Base-by-base conservation (phyloP, 1,139 yeast species). In the Geotrichum bryndzae region DNA sequence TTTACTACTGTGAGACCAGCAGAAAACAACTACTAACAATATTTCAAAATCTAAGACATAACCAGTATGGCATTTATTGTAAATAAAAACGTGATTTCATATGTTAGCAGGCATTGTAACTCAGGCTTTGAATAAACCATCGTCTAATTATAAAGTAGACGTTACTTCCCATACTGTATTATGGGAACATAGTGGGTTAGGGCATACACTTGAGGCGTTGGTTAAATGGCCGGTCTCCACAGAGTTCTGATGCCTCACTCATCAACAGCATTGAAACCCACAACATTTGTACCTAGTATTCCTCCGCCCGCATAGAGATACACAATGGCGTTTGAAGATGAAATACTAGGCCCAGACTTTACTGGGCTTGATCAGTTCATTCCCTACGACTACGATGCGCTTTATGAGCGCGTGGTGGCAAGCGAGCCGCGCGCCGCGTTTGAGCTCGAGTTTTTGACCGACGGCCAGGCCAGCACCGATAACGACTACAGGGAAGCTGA, bases 361-460 rank as follows among this genome's bases (percentile, higher is more conserved):
- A 59, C 54, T 7, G 57, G 31, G 4, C 48, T 59, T n/a, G 54
- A 54, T 27, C 35, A 53, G 23, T 35, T 46, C 45, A 58, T 53
- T 10, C 53, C 58, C 10, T 22, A 29, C 41, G 41, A 52, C 25
- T 59, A 59, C 22, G 29, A 23, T 2, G 25, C 6, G 45, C 56
- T 59, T 22, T 55, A 51, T 15, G 56, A 51, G 11, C 50, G 51
- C 6, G 56, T 59, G 13, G 15, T 33, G 6, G 50, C 58, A 11
- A 53, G 59, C 25, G 61, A 59, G 53, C 52, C 61, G 5, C 57
- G 61, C 25, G 61, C 61, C 8, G 57, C 56, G 33, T 29, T 59
- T 25, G 61, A 59, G 18, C 51, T 59, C 25, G 41, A 53, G 15
- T 58, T 58, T 45, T 41, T 50, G 15, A 48, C 31, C 5, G 41